Base-by-base conservation (phyloP, 139 green algal species). In the Chlamydomonas incerta region DNA sequence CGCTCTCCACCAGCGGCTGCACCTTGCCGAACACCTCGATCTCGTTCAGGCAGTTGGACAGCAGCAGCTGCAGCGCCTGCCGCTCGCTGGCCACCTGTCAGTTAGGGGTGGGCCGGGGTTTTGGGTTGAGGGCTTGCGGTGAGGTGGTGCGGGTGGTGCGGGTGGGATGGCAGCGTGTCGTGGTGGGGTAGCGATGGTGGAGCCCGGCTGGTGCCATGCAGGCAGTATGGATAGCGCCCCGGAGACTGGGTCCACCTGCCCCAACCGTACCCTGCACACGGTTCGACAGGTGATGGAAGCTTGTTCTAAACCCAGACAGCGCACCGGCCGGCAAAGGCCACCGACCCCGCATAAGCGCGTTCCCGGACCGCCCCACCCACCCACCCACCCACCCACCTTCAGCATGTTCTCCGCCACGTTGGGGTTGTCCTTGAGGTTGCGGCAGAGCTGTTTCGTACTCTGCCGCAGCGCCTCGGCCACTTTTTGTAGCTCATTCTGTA, bases 351-450 rank as follows among this genome's bases (percentile, higher is more conserved):
- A n/a, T n/a, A n/a, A n/a, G n/a, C n/a, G n/a, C n/a, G n/a, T n/a
- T n/a, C n/a, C n/a, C n/a, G n/a, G n/a, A n/a, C n/a, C n/a, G n/a
- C n/a, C n/a, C n/a, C n/a, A n/a, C 41, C 41, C 41, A 50, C 5
- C 8, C 41, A 50, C n/a, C n/a, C n/a, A n/a, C n/a, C n/a, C n/a
- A 62, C 81, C 20, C 37, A 92, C 91, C 88, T 97, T 97, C n/a
- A 89, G 90, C 91, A 97, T 96, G 88, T 97, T 97, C 58, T 97
- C 94, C 47, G 89, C 72, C 11, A 97, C 93, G 69, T 96, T 96
- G 26, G 94, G 95, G 85, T 94, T 97, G 87, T 96, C 94, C 79
- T 95, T 96, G 47, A 97, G 90, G 83, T 96, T 97, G 23, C 94
- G 87, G 84, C 92, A 95, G 67, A 97, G 89, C 86, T 94, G 90